A percentile compares a stretch with the other conserved stretches of the same genome.
These are phyloP conservation scores for Leptographium wingfieldii DNA, from an alignment of 2,329 filamentous ascomycete genomes.

Conservation along the genomic window DNA sequence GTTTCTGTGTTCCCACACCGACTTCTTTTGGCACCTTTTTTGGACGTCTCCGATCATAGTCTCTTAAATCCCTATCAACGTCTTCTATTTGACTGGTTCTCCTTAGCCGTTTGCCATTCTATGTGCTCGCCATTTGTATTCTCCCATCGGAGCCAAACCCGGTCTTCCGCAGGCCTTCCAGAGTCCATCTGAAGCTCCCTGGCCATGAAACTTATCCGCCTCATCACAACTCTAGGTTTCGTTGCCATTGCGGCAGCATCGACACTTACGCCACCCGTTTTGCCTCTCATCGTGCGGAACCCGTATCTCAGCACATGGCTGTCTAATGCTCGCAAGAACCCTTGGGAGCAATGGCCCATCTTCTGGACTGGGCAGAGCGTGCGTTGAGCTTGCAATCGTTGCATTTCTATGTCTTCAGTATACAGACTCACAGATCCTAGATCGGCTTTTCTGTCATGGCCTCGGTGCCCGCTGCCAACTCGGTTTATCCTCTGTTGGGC, in stretches of 20 bases:
- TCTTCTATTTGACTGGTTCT: background rate
- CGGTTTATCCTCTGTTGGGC: constrained; percentile 38
- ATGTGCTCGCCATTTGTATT: background rate
- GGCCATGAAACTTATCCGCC: constrained; percentile 6
- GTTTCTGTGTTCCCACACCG: background rate
- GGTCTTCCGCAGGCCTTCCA: background rate
- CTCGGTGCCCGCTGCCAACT: constrained; percentile 26
- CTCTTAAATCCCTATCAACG: background rate
- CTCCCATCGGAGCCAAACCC: background rate
- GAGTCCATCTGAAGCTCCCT: background rate
- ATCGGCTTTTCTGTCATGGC: constrained; percentile 39
- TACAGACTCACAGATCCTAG: constrained; percentile 13
- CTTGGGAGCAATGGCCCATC: constrained; percentile 79
- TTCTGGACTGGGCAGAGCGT: constrained; percentile 23
- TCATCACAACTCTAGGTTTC: constrained; percentile 6
- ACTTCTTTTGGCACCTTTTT: background rate
- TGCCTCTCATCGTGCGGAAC: constrained; percentile 46
- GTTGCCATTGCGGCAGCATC: constrained; percentile 31
- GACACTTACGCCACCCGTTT: constrained; percentile 40
- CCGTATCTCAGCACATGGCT: constrained; percentile 51
- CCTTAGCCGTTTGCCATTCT: background rate
- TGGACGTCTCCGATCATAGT: background rate
- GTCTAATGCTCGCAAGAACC: constrained; percentile 53
- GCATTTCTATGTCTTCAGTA: background rate
- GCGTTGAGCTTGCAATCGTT: background rate